Evolutionary conservation across 345 rosid species (phyloP).

Genomic region (Arabidopsis thaliana): DNA sequence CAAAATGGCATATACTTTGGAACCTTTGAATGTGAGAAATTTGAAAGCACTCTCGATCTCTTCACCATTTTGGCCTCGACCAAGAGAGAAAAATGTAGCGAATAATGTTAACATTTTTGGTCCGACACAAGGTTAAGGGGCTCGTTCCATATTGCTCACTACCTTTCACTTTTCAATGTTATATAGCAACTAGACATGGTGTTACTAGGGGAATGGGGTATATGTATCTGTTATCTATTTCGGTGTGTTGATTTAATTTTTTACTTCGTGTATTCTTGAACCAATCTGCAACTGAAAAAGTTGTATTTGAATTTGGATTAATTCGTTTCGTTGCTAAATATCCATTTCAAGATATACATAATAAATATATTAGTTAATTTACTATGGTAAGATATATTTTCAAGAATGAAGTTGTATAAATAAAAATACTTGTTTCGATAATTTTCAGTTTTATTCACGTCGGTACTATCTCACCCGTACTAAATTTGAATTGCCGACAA

Average conservation of each 20-base stretch:
- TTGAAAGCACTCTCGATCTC: conserved; percentile 4
- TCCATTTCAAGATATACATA: neutral
- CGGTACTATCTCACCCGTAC: neutral
- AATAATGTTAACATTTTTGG: conserved; percentile 25
- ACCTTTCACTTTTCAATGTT: conserved; percentile 33
- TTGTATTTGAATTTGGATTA: neutral
- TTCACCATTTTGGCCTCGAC: conserved; percentile 24
- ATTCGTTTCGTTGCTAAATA: neutral
- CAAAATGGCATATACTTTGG: conserved; percentile 32
- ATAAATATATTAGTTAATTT: neutral
- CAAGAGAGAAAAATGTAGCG: conserved; percentile 17
- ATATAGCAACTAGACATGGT: conserved; percentile 36
- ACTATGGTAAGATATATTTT: neutral
- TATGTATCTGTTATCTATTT: conserved; percentile 10
- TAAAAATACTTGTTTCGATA: neutral
- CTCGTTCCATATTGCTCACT: conserved; percentile 28
- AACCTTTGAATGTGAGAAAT: conserved; percentile 19
- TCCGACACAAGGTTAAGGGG: conserved; percentile 40
- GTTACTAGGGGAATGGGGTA: conserved; percentile 32
- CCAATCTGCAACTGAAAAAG: neutral
- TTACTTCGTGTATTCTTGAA: neutral
- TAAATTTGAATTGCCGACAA: neutral
- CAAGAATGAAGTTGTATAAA: neutral
- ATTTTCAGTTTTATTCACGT: neutral
- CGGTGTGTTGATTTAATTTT: neutral